Percentiles rank a stretch among this genome's conserved stretches.
Conservation (phyloP, 805 yeast genomes). For the Ogataea corticis region DNA sequence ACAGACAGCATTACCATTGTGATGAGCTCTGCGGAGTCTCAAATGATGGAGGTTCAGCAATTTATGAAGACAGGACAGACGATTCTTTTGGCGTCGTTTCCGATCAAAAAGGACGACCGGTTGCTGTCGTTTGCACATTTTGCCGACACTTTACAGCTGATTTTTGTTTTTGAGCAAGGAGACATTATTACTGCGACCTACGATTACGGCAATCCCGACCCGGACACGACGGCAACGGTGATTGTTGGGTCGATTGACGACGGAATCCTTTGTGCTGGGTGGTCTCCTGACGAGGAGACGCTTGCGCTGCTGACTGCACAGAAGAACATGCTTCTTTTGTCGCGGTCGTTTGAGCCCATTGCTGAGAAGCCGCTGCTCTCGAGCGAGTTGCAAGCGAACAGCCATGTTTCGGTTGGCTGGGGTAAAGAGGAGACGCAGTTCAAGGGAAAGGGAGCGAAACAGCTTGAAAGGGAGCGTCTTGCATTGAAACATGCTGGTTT, state of each 20-base stretch:
- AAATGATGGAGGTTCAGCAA: slow-evolving; percentile 73
- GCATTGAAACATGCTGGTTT: slow-evolving; percentile 66
- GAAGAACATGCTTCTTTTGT: slow-evolving; percentile 61
- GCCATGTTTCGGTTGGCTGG: slow-evolving; percentile 97
- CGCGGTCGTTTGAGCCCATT: slow-evolving; percentile 78
- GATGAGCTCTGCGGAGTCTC: slow-evolving; percentile 53
- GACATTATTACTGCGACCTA: slow-evolving; percentile 71
- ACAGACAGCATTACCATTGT: slow-evolving; percentile 72
- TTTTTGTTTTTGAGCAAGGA: slow-evolving; percentile 71
- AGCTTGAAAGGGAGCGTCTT: slow-evolving; percentile 61
- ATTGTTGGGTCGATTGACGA: slow-evolving; percentile 84
- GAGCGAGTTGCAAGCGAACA: slow-evolving; percentile 65
- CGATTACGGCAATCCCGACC: slow-evolving; percentile 46
- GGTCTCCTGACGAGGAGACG: slow-evolving; percentile 94
- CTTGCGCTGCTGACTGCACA: slow-evolving; percentile 67
- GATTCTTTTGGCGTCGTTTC: slow-evolving; percentile 60
- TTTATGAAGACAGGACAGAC: slow-evolving; percentile 63
- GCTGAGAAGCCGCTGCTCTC: slow-evolving; percentile 59
- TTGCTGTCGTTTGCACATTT: slow-evolving; percentile 65
- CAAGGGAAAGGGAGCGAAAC: slow-evolving; percentile 88
- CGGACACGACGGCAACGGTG: slow-evolving; percentile 59
- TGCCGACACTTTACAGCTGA: slow-evolving; percentile 63
- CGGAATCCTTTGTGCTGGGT: slow-evolving; percentile 68
- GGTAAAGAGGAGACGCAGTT: slow-evolving; percentile 97
- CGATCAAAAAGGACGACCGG: slow-evolving; percentile 42